Percentiles rank a stretch among this genome's conserved stretches.
These are phyloP conservation scores for Cercospora zeina DNA, from an alignment of 2,329 filamentous ascomycete species.

Conservation along the genomic window DNA sequence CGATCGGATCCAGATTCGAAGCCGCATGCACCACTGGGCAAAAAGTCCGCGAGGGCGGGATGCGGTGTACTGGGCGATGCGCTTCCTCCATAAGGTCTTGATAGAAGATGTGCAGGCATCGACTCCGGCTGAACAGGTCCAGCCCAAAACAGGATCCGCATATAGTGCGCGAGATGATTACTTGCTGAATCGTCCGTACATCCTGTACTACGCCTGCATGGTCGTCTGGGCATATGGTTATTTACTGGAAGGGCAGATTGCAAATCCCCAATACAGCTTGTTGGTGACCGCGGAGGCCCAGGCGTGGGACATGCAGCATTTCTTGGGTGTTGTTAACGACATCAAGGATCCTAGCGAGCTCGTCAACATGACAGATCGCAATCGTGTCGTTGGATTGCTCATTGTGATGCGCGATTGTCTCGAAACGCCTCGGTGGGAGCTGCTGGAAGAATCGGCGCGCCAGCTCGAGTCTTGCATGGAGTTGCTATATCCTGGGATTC, in stretches of 20 bases:
- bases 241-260: slow-evolving; percentile 75
- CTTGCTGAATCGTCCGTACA: slow-evolving; percentile 89
- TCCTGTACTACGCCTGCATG: slow-evolving; percentile 86
- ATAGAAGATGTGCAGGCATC: slow-evolving; percentile 52
- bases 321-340: slow-evolving; percentile 69
- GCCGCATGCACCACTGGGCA: slow-evolving; percentile 94
- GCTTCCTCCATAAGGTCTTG: slow-evolving; percentile 83
- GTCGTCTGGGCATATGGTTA: slow-evolving; percentile 96
- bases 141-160: slow-evolving; percentile 44
- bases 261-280: slow-evolving; percentile 48
- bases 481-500: slow-evolving; percentile 48
- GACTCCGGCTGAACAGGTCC: slow-evolving; percentile 18
- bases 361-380: slow-evolving; percentile 70
- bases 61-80: slow-evolving; percentile 87
- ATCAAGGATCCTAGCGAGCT: slow-evolving; percentile 76
- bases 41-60: slow-evolving; percentile 80
- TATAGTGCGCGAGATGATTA: slow-evolving; percentile 88
- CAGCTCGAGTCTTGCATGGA: slow-evolving; percentile 79
- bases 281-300: slow-evolving; percentile 65
- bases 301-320: slow-evolving; percentile 75
- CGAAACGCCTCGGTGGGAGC: slow-evolving; percentile 80
- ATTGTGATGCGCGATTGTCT: slow-evolving; percentile 82
- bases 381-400: slow-evolving; percentile 77
- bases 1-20: slow-evolving; percentile 76
- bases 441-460: slow-evolving; percentile 81